These are phyloP conservation scores for Phaffia tasmanica DNA, from an alignment of 768 basidiomycete genomes.

Conservation along the genomic window DNA sequence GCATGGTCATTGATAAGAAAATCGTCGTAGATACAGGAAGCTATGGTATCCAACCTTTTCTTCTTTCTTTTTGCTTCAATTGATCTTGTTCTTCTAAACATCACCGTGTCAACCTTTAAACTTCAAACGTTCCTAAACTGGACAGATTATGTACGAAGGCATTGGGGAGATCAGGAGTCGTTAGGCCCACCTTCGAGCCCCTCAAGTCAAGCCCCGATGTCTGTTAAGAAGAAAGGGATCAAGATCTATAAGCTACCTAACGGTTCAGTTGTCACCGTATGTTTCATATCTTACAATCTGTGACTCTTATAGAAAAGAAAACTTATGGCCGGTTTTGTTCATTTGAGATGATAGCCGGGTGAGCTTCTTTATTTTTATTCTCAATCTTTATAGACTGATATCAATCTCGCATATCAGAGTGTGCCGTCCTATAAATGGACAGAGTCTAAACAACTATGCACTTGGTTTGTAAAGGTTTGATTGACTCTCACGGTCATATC, in stretches of 20 bases:
- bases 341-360: no score
- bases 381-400: no score
- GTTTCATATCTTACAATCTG: neutral
- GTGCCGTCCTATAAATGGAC: neutral
- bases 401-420: neutral
- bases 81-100: neutral
- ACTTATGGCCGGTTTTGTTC: neutral
- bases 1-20: constrained; percentile 21
- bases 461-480: neutral
- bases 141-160: constrained; percentile 8
- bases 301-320: neutral
- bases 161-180: constrained; percentile 11
- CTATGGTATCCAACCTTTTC: neutral
- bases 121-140: neutral
- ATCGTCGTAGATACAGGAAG: constrained; percentile 4
- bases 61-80: neutral
- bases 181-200: constrained; percentile 1
- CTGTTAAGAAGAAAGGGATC: constrained; percentile 5
- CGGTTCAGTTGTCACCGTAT: constrained; percentile 8
- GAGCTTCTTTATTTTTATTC: neutral
- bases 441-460: no score
- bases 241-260: constrained; percentile 4
- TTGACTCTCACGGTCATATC: constrained; percentile 23
- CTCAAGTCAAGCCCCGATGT: neutral
- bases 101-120: neutral